These are phyloP conservation scores for Apostasia shenzhenica DNA, from an alignment of 106 monocot species.

Conservation along the genomic window DNA sequence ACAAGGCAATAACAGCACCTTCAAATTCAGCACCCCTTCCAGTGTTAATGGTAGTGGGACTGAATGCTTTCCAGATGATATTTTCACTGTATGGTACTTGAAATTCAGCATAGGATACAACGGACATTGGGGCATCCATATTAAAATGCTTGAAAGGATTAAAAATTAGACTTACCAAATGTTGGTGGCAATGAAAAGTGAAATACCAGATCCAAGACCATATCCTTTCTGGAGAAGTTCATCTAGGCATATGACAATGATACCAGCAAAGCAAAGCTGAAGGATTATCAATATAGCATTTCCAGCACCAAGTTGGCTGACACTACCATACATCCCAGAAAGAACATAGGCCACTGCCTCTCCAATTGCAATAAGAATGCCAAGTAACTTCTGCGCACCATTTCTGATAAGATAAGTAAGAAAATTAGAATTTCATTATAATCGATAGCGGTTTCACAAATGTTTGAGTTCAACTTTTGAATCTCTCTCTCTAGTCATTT, in stretches of 20 bases:
- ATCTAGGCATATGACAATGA: slow-evolving; percentile 65
- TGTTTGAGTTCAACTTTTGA: too few species aligned
- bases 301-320: slow-evolving; percentile 44
- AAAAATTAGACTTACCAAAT: slow-evolving; percentile 25
- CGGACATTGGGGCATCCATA: neutral
- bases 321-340: slow-evolving; percentile 70
- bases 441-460: too few species aligned
- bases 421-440: too few species aligned
- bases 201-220: slow-evolving; percentile 65
- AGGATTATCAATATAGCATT: slow-evolving; percentile 52
- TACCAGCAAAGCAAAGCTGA: slow-evolving; percentile 64
- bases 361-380: slow-evolving; percentile 57
- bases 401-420: slow-evolving; percentile 25
- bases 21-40: slow-evolving; percentile 46
- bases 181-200: slow-evolving; percentile 53
- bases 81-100: slow-evolving; percentile 24
- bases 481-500: too few species aligned
- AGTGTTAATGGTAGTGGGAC: slow-evolving; percentile 40
- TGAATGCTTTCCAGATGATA: slow-evolving; percentile 44
- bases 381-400: slow-evolving; percentile 65
- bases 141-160: neutral
- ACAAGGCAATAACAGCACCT: slow-evolving; percentile 46
- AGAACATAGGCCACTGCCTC: slow-evolving; percentile 68
- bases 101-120: neutral
- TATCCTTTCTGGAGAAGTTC: slow-evolving; percentile 69